Base-by-base conservation (phyloP, 768 basidiomycete genomes). In the Lactarius evosmus region DNA sequence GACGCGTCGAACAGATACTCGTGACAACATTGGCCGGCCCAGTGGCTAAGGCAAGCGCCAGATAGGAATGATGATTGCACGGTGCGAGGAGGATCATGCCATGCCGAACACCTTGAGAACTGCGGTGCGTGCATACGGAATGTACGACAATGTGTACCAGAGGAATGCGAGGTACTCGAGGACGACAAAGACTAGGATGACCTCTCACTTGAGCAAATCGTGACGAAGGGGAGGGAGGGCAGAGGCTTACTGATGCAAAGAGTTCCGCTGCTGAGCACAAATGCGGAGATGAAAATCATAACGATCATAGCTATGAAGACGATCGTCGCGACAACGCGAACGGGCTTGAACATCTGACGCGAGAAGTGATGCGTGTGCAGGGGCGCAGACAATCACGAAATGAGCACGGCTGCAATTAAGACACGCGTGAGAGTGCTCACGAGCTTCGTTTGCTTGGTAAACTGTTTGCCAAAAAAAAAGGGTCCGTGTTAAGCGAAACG, bases 291-390 rank as follows among this genome's bases (percentile, higher is more conserved):
- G 62, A 96, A 93, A 56, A 94, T 87, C 66, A 96, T 82, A 9
- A 75, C 88, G 66, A 97, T 91, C 17, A 88, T 86, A 1, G 75
- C 89, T 14, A 98, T 73, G 73, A 96, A 85, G 38, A 95, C 72
- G 63, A 94, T 73, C 1, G 92, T 85, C 2, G 95, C 94, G 22
- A 91, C 76, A 7, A 96, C 75, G 57, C 95, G 92, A 25, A 96
- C 84, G 56, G 93, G 91, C 75, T 95, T 95, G 83, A 96, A 96
- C 94, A 95, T 95, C 93, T 94, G 69, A n/a, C 8, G 33, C 3
- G 51, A 32, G 7, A n/a, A n/a, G 32, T 17, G 32, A 19, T 22
- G 11, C 33, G n/a, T 30, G 32, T 27, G 2, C 0, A 7, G 6
- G 17, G 16, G 56, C 34, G 60, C 67, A 6, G 66, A 62, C n/a